Conservation (phyloP, 2,329 filamentous ascomycete genomes). For the Sporothrix schenckii region DNA sequence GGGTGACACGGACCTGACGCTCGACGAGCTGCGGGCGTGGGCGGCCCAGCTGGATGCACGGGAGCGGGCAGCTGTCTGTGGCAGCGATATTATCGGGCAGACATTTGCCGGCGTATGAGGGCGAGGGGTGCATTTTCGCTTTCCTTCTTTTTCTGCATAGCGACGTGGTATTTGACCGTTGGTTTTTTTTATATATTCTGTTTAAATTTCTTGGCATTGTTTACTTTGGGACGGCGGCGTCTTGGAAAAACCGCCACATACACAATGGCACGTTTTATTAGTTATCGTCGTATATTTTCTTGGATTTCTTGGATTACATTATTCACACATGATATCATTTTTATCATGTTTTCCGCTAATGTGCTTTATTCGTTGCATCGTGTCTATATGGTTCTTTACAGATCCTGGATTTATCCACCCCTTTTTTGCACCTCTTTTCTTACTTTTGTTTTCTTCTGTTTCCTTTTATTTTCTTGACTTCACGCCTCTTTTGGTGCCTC, state of each 20-base stretch:
- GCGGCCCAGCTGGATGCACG: conserved; percentile 33
- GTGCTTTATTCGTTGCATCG: conserved; percentile 8
- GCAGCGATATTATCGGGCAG: conserved; percentile 34
- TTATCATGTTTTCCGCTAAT: background rate
- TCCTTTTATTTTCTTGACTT: background rate
- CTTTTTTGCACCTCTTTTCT: background rate
- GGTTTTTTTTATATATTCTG: background rate
- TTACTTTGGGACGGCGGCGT: conserved; percentile 6
- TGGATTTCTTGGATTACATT: background rate
- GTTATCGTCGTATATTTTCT: background rate
- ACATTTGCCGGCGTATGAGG: conserved; percentile 38
- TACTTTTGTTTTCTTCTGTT: background rate
- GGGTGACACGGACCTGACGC: conserved; percentile 31
- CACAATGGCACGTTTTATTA: background rate
- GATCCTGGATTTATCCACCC: background rate
- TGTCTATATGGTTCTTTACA: conserved; percentile 9
- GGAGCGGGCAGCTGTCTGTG: conserved; percentile 37
- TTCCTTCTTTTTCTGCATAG: conserved; percentile 11
- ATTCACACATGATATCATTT: conserved; percentile 3
- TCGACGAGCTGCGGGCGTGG: conserved; percentile 37
- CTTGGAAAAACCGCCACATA: conserved; percentile 2
- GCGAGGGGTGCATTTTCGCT: too few species aligned
- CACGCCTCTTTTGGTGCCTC: conserved; percentile 26
- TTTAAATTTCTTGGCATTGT: background rate
- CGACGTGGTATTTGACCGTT: conserved; percentile 10